phyloP scores from a whole-genome alignment of 2,329 filamentous ascomycete genomes.

The Aphanoascus verrucosus region DNA sequence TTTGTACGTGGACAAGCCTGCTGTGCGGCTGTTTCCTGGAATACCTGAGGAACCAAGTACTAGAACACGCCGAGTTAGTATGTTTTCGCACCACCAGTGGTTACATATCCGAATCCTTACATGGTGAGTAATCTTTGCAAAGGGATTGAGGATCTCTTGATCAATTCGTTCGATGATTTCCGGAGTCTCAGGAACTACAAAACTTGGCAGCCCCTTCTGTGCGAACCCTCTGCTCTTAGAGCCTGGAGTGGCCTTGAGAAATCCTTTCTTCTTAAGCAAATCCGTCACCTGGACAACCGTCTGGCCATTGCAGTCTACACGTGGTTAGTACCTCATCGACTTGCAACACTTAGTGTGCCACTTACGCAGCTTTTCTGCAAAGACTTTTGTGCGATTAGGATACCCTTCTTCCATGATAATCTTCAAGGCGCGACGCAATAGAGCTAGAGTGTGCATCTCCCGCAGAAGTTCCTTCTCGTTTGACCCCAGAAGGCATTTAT shows the following conservation, averaged over 20 bases:
- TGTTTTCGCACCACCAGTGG: not conserved
- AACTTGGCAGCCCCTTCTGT: conserved; percentile 24
- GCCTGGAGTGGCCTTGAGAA: conserved; percentile 23
- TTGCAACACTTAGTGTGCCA: not conserved
- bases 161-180: conserved; percentile 19
- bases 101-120: conserved; percentile 18
- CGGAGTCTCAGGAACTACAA: conserved; percentile 18
- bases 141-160: conserved; percentile 24
- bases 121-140: conserved; percentile 26
- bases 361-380: conserved; percentile 27
- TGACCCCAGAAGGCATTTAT: conserved; percentile 34
- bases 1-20: not conserved
- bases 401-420: conserved; percentile 25
- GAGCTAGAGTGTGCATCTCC: conserved; percentile 23
- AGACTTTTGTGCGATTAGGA: conserved; percentile 19
- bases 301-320: conserved; percentile 24
- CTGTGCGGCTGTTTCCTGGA: not conserved
- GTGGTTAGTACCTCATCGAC: not conserved
- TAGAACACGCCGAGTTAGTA: conserved; percentile 7
- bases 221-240: conserved; percentile 25
- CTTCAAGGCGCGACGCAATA: conserved; percentile 22
- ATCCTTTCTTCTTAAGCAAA: conserved; percentile 21
- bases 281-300: conserved; percentile 24
- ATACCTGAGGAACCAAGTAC: conserved; percentile 4
- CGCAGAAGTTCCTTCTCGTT: conserved; percentile 21